Base-by-base conservation (phyloP, 1,139 yeast species). In the Debaryomyces psychrophilus region DNA sequence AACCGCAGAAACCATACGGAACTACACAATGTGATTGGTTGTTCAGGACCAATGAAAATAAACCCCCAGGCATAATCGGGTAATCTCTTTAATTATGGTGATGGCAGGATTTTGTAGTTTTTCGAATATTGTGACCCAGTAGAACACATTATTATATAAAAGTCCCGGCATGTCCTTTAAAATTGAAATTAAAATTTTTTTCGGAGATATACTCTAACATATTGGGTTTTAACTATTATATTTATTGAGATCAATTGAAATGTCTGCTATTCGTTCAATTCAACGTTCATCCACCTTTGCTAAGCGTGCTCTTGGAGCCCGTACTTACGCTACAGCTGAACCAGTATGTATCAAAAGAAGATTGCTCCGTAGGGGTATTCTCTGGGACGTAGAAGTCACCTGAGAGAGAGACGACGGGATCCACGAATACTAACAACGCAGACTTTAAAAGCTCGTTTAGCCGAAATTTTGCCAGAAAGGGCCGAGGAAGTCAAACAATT, bases 401-500 rank as follows among this genome's bases (percentile, higher is more conserved):
- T 20, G 22, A 20, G 22, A 20, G 22, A 5, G 4, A 20, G 15
- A 9, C 15, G 20, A 18, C 15, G n/a, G 22, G 17, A 14, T 29
- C 2, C 31, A 15, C 11, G 9, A 27, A 33, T 46, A 46, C 43
- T 36, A 44, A 41, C 41, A 40, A 11, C 20, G 36, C 33, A 51
- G 65, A 86, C 96, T 57, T 79, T 92, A 61, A 92, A 92, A 73
- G 95, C 90, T 74, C 85, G 95, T 68, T 90, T 93, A 69, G 95
- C 92, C 47, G 96, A 90, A 68, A 79, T 89, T 59, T 82, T 90
- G 68, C 99, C 99, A 59, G 90, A 81, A 63, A 89, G 88, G 79
- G 88, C 87, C 56, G 97, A 90, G 69, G 88, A 90, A 76, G 86
- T 92, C 71, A 90, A 90, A 78, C 83, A 85, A 62, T 84, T 92